Conservation (phyloP, 2,329 filamentous ascomycete genomes). For the Sphaerulina populicola region DNA sequence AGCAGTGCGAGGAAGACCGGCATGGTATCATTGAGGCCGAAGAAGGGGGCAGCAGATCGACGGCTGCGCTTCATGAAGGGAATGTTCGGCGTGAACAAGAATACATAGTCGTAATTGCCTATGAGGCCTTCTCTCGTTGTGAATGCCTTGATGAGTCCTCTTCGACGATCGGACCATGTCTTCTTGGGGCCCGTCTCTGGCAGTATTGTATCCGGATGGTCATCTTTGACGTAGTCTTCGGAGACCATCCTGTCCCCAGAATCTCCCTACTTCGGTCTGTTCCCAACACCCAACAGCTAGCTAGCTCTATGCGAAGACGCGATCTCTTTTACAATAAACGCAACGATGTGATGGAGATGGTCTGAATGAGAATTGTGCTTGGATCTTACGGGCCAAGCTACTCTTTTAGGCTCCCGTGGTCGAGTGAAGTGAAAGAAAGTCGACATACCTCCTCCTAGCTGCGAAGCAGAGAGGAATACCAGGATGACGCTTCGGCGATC, state of each 20-base stretch:
- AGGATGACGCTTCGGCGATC: conserved; percentile 4
- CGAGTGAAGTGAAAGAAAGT: no score
- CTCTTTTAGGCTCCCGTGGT: not conserved
- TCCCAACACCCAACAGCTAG: no score
- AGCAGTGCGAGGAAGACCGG: conserved; percentile 65
- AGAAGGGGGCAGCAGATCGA: conserved; percentile 60
- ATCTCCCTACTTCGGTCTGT: not conserved
- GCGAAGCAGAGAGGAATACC: not conserved
- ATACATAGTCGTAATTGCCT: conserved; percentile 82
- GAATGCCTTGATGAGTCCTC: conserved; percentile 39
- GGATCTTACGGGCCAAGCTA: not conserved
- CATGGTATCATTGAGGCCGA: conserved; percentile 72
- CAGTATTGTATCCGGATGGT: conserved; percentile 40
- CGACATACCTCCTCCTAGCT: no score
- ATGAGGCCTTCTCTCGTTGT: conserved; percentile 59
- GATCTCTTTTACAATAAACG: not conserved
- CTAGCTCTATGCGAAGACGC: not conserved
- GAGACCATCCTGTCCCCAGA: conserved; percentile 23
- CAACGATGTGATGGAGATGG: not conserved
- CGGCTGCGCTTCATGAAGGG: conserved; percentile 65
- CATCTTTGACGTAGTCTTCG: conserved; percentile 32
- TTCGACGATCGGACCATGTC: conserved; percentile 36
- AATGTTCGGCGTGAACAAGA: conserved; percentile 72
- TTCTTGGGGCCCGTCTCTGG: conserved; percentile 34
- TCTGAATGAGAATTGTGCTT: not conserved